Evolutionary conservation across 2,329 filamentous ascomycete genomes (phyloP).

Genomic region (Colletotrichum cordylinicola): DNA sequence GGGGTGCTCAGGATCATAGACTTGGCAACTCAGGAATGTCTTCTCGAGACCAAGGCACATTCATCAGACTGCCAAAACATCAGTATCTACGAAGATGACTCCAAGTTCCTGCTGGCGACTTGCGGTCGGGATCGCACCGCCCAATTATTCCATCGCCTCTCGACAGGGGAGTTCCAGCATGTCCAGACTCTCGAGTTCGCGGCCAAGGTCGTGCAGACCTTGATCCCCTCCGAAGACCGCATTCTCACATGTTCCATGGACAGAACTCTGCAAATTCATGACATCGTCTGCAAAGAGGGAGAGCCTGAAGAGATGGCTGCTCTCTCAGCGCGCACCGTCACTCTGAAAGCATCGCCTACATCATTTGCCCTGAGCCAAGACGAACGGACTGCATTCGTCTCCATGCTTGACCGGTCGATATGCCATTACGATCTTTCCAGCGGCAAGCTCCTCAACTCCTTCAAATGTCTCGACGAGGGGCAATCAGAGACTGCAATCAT

Average conservation of each 20-base stretch:
- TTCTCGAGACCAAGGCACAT: slow-evolving; percentile 84
- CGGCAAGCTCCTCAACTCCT: slow-evolving; percentile 73
- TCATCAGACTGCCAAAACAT: slow-evolving; percentile 85
- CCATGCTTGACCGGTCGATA: slow-evolving; percentile 64
- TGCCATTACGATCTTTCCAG: slow-evolving; percentile 68
- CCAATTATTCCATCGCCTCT: slow-evolving; percentile 78
- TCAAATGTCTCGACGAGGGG: slow-evolving; percentile 84
- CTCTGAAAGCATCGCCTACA: slow-evolving; percentile 84
- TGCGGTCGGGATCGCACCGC: slow-evolving; percentile 90
- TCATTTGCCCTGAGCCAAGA: slow-evolving; percentile 79
- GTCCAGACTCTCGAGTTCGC: slow-evolving; percentile 95
- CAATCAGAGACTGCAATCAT: slow-evolving; percentile 83
- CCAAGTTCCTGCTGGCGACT: slow-evolving; percentile 74
- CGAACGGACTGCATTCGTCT: slow-evolving; percentile 62
- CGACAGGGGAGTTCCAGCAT: slow-evolving; percentile 69
- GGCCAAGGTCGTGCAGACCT: slow-evolving; percentile 76
- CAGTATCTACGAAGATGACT: slow-evolving; percentile 69
- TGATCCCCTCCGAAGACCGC: slow-evolving; percentile 77
- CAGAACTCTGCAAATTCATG: slow-evolving; percentile 83
- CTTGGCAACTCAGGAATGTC: slow-evolving; percentile 62
- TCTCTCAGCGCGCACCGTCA: slow-evolving; percentile 77
- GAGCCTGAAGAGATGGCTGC: slow-evolving; percentile 74
- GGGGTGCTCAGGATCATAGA: slow-evolving; percentile 81
- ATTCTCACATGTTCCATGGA: slow-evolving; percentile 89
- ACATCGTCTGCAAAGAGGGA: slow-evolving; percentile 73